phyloP scores from a whole-genome alignment of 768 basidiomycete species.

The Melanogaster broomeanus region DNA sequence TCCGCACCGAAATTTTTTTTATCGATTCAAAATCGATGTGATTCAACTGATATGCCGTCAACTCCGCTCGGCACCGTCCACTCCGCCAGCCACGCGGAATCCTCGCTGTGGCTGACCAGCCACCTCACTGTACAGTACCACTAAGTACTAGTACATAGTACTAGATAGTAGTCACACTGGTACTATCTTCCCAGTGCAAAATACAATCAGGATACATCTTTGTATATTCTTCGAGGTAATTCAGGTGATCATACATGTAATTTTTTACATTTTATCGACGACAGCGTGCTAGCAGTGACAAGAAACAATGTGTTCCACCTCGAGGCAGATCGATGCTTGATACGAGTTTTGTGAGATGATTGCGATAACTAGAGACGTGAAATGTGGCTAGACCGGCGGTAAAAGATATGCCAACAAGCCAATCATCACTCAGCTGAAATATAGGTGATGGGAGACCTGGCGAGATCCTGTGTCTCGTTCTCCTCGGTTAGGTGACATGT shows the following conservation, averaged over 20 bases:
- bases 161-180: too few species aligned
- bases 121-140: too few species aligned
- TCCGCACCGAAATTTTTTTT: slow-evolving; percentile 57
- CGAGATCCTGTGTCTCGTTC: slow-evolving; percentile 14
- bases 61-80: slow-evolving; percentile 42
- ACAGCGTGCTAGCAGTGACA: slow-evolving; percentile 5
- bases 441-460: slow-evolving; percentile 5
- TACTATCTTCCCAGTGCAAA: too few species aligned
- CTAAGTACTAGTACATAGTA: too few species aligned
- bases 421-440: neutral
- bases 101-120: neutral
- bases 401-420: slow-evolving; percentile 4
- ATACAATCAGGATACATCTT: neutral
- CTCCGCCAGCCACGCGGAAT: slow-evolving; percentile 14
- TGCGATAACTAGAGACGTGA: slow-evolving; percentile 13
- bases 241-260: slow-evolving; percentile 13
- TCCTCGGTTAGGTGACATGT: slow-evolving; percentile 22
- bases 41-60: slow-evolving; percentile 50
- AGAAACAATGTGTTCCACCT: slow-evolving; percentile 8
- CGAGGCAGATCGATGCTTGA: slow-evolving; percentile 10
- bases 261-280: slow-evolving; percentile 6
- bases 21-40: slow-evolving; percentile 67
- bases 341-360: slow-evolving; percentile 1
- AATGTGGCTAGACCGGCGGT: slow-evolving; percentile 4
- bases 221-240: neutral